These are phyloP conservation scores for Backusella liffmaniae DNA, from an alignment of 192 early-diverging fungal species.

Conservation along the genomic window DNA sequence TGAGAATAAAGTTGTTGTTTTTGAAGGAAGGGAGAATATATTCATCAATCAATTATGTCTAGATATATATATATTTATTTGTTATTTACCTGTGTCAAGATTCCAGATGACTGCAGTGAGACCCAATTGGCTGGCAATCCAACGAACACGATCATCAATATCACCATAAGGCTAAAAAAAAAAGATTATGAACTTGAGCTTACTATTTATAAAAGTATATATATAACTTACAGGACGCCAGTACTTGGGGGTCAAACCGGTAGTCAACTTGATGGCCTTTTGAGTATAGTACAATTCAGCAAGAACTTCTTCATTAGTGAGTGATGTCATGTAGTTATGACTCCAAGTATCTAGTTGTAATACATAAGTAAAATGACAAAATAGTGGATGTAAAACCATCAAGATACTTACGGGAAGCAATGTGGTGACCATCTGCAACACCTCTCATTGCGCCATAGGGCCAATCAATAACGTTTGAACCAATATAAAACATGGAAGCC, in stretches of 20 bases:
- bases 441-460: constrained; percentile 40
- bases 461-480: constrained; percentile 48
- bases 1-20: too few relatives aligned
- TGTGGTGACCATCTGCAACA: constrained; percentile 52
- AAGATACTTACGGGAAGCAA: constrained; percentile 46
- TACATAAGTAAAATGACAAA: not conserved
- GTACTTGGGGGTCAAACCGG: constrained; percentile 31
- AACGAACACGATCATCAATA: constrained; percentile 54
- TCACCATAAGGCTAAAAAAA: constrained; percentile 41
- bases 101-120: constrained; percentile 33
- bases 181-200: not conserved
- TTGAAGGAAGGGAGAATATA: too few relatives aligned
- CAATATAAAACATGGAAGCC: constrained; percentile 62
- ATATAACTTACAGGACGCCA: constrained; percentile 22
- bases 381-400: not conserved
- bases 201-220: not conserved
- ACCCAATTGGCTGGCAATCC: constrained; percentile 42
- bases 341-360: constrained; percentile 47
- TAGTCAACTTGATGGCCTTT: constrained; percentile 36
- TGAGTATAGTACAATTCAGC: constrained; percentile 54
- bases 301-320: constrained; percentile 45
- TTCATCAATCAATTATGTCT: too few relatives aligned
- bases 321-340: constrained; percentile 45
- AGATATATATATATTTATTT: too few relatives aligned
- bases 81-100: constrained; percentile 15